Evolutionary conservation across 2,329 filamentous ascomycete genomes (phyloP).

Genomic region (Aureobasidium sp.): DNA sequence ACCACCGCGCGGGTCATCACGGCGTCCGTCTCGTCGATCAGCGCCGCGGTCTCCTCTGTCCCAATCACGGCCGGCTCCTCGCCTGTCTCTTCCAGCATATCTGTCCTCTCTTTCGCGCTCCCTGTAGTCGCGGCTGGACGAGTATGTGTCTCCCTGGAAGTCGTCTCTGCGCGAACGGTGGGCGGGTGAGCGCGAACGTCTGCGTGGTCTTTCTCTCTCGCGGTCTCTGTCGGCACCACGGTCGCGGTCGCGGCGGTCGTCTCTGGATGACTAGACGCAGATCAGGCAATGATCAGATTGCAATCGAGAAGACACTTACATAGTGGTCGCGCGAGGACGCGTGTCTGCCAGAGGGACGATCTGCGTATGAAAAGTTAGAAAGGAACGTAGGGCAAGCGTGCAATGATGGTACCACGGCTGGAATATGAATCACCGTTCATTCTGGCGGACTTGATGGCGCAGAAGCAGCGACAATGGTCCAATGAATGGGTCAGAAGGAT

Average conservation of each 20-base stretch:
- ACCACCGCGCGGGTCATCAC: constrained; percentile 23
- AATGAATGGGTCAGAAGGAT: background rate
- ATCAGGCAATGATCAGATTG: constrained; percentile 23
- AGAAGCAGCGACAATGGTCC: background rate
- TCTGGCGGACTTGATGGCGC: constrained; percentile 27
- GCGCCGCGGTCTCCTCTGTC: constrained; percentile 19
- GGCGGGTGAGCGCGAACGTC: constrained; percentile 77
- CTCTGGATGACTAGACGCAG: constrained; percentile 37
- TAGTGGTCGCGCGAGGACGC: constrained; percentile 32
- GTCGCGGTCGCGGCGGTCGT: constrained; percentile 33
- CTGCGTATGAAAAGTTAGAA: constrained; percentile 33
- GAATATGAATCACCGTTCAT: constrained; percentile 87
- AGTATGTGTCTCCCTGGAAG: constrained; percentile 80
- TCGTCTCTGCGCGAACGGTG: constrained; percentile 64
- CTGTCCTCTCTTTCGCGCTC: constrained; percentile 90
- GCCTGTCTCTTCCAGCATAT: constrained; percentile 62
- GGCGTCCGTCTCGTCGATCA: constrained; percentile 26
- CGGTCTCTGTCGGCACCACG: constrained; percentile 40
- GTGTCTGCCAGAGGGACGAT: constrained; percentile 28
- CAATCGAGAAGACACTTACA: constrained; percentile 27
- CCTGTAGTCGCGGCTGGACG: constrained; percentile 83
- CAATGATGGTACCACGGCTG: constrained; percentile 56
- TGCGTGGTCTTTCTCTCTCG: constrained; percentile 54
- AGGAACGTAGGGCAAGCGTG: constrained; percentile 30
- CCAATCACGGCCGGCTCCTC: constrained; percentile 33